phyloP scores from a whole-genome alignment of 2,329 filamentous ascomycete species.

The Pestalotiopsis sp. region DNA sequence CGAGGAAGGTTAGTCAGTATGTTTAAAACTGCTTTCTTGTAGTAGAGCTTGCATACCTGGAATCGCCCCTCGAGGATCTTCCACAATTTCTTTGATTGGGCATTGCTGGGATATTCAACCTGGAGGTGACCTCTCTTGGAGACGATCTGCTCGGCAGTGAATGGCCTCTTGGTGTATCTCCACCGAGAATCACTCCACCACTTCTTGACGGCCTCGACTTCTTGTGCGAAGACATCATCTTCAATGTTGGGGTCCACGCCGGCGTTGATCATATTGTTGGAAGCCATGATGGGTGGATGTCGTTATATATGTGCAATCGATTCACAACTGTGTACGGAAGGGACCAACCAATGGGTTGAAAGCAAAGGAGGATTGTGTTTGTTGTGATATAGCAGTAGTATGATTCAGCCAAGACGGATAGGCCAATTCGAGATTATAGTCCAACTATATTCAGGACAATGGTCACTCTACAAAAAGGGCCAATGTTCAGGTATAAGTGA shows the following conservation, averaged over 20 bases:
- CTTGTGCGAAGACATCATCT: conserved; percentile 72
- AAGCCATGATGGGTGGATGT: conserved; percentile 48
- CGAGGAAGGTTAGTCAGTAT: conserved; percentile 4
- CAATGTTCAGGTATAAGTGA: neutral
- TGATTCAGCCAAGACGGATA: neutral
- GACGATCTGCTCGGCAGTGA: conserved; percentile 95
- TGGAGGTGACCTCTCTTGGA: conserved; percentile 90
- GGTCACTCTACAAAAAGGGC: neutral
- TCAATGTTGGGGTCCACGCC: conserved; percentile 58
- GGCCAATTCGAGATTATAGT: neutral
- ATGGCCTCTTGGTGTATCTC: conserved; percentile 89
- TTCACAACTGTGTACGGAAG: neutral
- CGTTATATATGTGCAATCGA: neutral
- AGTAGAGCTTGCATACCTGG: conserved; percentile 57
- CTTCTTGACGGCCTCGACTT: conserved; percentile 85
- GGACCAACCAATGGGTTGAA: neutral
- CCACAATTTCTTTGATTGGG: conserved; percentile 93
- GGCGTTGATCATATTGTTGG: conserved; percentile 63
- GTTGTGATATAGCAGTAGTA: neutral
- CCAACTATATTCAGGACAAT: neutral
- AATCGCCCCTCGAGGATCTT: conserved; percentile 84
- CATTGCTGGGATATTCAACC: conserved; percentile 89
- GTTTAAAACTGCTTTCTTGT: neutral
- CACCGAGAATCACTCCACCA: conserved; percentile 96
- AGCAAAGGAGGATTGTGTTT: neutral